Evolutionary conservation across 345 rosid species (phyloP).

Genomic region (Microcos paniculata): DNA sequence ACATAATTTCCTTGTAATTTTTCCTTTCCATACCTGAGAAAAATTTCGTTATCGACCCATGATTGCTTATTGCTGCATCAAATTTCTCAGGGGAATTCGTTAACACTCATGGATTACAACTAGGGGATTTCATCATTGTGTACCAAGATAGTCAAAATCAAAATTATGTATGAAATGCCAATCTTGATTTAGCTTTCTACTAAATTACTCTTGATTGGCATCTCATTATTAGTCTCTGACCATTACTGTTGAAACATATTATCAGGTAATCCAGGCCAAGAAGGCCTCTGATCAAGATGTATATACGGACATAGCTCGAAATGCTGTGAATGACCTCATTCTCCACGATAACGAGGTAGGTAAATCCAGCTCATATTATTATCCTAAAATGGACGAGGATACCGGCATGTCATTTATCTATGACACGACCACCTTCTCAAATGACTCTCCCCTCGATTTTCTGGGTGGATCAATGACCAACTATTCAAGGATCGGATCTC

Average conservation of each 20-base stretch:
- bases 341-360: conserved; percentile 41
- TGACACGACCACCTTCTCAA: conserved; percentile 70
- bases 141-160: conserved; percentile 60
- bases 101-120: conserved; percentile 67
- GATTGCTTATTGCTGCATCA: background rate
- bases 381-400: conserved; percentile 44
- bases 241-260: background rate
- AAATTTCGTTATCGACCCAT: background rate
- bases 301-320: conserved; percentile 51
- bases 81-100: conserved; percentile 75
- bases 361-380: conserved; percentile 43
- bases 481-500: conserved; percentile 49
- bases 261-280: conserved; percentile 84
- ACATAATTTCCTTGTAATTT: background rate
- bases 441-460: conserved; percentile 82
- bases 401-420: conserved; percentile 67
- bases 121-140: conserved; percentile 81
- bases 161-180: conserved; percentile 55
- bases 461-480: conserved; percentile 67
- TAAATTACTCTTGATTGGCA: background rate
- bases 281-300: conserved; percentile 71
- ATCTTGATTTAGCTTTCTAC: background rate
- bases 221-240: background rate
- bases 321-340: conserved; percentile 45
- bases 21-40: background rate